phyloP scores from a whole-genome alignment of 805 yeast species.

The Ascoidea asiatica region DNA sequence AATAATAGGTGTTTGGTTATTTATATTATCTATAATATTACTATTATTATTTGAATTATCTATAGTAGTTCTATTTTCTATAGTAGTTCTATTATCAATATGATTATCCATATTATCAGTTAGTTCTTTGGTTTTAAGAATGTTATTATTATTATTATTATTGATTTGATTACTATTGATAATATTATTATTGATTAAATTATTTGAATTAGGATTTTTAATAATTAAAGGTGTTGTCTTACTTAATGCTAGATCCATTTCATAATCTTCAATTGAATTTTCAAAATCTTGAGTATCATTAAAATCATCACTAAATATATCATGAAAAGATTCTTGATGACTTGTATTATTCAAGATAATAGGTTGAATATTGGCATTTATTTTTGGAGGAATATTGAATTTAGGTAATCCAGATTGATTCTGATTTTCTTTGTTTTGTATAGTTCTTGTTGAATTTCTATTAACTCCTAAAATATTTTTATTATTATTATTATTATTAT shows the following conservation, averaged over 20 bases:
- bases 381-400: slow-evolving; percentile 7
- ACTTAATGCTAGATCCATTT: slow-evolving; percentile 12
- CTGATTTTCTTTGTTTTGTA: background rate
- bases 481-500: background rate
- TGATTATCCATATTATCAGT: slow-evolving; percentile 14
- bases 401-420: slow-evolving; percentile 2
- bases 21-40: background rate
- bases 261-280: slow-evolving; percentile 29
- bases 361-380: too few species aligned
- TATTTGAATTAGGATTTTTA: too few species aligned
- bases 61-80: background rate
- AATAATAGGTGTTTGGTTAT: slow-evolving; percentile 8
- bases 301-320: slow-evolving; percentile 17
- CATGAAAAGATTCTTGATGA: background rate
- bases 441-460: background rate
- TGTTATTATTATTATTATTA: background rate
- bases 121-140: slow-evolving; percentile 16
- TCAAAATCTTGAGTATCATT: slow-evolving; percentile 44
- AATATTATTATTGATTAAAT: too few species aligned
- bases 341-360: slow-evolving; percentile 12
- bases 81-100: background rate
- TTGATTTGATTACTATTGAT: background rate
- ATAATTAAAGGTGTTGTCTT: background rate
- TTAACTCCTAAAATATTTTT: slow-evolving; percentile 1
- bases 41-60: background rate